Percentiles rank a stretch among this genome's conserved stretches.
phyloP scores from a whole-genome alignment of 768 basidiomycete genomes.

The Leccinum ochraceum region DNA sequence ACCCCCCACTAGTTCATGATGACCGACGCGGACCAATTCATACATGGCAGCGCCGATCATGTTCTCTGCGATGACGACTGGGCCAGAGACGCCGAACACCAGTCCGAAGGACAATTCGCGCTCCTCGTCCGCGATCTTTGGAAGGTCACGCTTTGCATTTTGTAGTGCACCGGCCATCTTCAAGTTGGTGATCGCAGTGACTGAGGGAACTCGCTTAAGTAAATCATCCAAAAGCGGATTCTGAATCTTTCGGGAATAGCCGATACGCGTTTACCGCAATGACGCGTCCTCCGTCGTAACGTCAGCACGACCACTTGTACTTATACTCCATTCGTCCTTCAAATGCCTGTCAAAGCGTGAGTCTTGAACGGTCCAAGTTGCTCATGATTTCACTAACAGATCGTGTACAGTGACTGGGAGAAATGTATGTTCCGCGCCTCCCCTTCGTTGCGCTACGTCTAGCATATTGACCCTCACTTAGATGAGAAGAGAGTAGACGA shows the following conservation, averaged over 20 bases:
- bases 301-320: constrained; percentile 14
- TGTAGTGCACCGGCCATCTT: constrained; percentile 91
- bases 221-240: constrained; percentile 31
- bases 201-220: not conserved
- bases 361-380: constrained; percentile 34
- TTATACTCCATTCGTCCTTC: constrained; percentile 21
- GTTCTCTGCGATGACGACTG: constrained; percentile 95
- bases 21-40: constrained; percentile 96
- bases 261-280: constrained; percentile 31
- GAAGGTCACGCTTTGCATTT: constrained; percentile 85
- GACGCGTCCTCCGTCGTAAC: constrained; percentile 37
- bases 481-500: constrained; percentile 85
- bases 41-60: constrained; percentile 98
- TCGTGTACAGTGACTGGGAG: constrained; percentile 87
- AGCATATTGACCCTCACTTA: constrained; percentile 32
- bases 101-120: constrained; percentile 83
- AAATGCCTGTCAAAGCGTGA: constrained; percentile 95
- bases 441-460: constrained; percentile 3
- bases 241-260: constrained; percentile 26
- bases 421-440: constrained; percentile 65
- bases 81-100: constrained; percentile 95
- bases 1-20: constrained; percentile 98
- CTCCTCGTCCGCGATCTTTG: constrained; percentile 90
- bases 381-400: constrained; percentile 10
- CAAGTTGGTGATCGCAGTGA: constrained; percentile 10